Conservation (phyloP, 352 stramenopile species). For the Pilasporangium apinafurcum region DNA sequence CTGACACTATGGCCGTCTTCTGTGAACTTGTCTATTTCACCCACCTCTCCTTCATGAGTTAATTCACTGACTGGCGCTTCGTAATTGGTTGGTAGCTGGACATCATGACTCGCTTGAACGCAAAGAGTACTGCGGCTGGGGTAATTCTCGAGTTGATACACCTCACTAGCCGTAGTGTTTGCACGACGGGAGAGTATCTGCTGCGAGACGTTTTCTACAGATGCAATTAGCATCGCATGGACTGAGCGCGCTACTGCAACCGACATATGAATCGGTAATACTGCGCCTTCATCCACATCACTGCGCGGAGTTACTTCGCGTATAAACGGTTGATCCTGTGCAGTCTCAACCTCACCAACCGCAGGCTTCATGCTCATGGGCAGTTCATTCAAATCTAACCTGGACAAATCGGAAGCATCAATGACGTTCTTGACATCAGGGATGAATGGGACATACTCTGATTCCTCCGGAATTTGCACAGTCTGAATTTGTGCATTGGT, state of each 20-base stretch:
- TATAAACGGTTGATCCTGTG: too few species aligned
- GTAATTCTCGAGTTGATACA: too few species aligned
- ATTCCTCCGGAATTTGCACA: not conserved
- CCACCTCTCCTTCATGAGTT: not conserved
- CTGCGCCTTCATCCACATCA: not conserved
- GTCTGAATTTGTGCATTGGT: not conserved
- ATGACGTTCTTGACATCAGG: not conserved
- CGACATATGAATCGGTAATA: conserved; percentile 16
- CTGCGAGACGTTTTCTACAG: conserved; percentile 10
- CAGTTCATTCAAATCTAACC: not conserved
- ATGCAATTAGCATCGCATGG: conserved; percentile 13
- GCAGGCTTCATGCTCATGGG: not conserved
- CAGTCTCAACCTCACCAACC: conserved; percentile 4
- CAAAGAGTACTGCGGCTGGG: too few species aligned
- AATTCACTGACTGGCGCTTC: not conserved
- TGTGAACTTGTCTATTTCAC: not conserved
- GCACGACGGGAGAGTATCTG: too few species aligned
- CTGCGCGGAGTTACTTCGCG: too few species aligned
- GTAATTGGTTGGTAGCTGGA: not conserved
- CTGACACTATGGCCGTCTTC: not conserved
- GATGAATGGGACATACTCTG: not conserved
- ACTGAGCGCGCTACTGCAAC: conserved; percentile 16
- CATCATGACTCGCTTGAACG: not conserved
- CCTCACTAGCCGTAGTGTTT: too few species aligned
- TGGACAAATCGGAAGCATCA: not conserved